Evolutionary conservation across 1,284 basidiomycete species (phyloP).

Genomic region (Phellinidium pouzarii): DNA sequence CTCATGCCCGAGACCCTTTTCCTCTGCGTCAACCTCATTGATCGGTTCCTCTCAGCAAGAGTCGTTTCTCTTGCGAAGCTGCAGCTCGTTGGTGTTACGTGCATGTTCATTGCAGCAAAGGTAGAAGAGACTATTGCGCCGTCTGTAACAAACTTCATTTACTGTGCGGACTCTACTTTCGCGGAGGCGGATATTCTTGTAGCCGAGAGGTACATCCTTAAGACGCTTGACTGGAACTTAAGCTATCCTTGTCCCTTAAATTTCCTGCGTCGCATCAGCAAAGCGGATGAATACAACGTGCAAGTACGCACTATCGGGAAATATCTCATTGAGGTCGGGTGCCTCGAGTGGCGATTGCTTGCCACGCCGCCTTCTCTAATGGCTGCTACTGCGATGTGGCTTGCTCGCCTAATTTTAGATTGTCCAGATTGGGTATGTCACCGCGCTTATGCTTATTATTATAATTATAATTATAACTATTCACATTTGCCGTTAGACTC

Average conservation of each 20-base stretch:
- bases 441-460: neutral
- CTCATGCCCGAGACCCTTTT: constrained; percentile 95
- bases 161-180: constrained; percentile 86
- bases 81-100: constrained; percentile 92
- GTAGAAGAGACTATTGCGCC: constrained; percentile 96
- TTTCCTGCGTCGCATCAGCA: constrained; percentile 87
- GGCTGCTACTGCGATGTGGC: constrained; percentile 87
- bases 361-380: constrained; percentile 77
- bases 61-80: constrained; percentile 90
- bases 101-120: constrained; percentile 91
- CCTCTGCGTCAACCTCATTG: constrained; percentile 91
- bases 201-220: constrained; percentile 90
- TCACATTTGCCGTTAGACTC: constrained; percentile 43
- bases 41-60: constrained; percentile 90
- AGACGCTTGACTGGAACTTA: constrained; percentile 88
- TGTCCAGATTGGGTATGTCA: constrained; percentile 78
- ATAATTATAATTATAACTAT: constrained; percentile 1
- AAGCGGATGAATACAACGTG: constrained; percentile 94
- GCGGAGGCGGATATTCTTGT: constrained; percentile 84
- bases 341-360: constrained; percentile 83
- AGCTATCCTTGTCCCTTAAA: constrained; percentile 93
- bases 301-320: constrained; percentile 90
- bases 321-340: constrained; percentile 87
- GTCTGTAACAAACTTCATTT: constrained; percentile 80
- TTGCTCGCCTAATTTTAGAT: constrained; percentile 82